phyloP scores from a whole-genome alignment of 306 rosid species.

The Delonix regia region DNA sequence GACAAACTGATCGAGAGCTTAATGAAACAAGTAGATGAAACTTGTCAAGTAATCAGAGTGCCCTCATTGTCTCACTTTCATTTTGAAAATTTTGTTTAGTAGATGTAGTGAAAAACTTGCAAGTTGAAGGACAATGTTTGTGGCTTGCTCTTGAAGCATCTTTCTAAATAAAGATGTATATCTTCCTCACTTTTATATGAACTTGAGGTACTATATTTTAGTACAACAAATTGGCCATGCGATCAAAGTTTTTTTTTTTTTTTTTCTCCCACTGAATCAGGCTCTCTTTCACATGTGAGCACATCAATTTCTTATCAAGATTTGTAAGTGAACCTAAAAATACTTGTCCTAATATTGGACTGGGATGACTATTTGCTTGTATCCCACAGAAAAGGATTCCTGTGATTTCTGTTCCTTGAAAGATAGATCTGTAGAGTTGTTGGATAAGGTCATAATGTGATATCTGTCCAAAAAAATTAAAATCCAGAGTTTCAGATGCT shows the following conservation, averaged over 20 bases:
- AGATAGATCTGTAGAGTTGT: background rate
- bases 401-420: background rate
- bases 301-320: background rate
- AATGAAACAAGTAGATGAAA: background rate
- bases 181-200: background rate
- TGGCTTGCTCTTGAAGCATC: background rate
- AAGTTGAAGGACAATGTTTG: background rate
- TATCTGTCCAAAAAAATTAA: conserved; percentile 1
- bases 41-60: background rate
- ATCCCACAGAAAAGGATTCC: background rate
- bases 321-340: conserved; percentile 8
- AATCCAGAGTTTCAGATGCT: background rate
- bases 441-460: background rate
- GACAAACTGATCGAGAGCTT: background rate
- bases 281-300: background rate
- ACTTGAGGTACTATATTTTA: background rate
- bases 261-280: too few relatives aligned
- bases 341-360: background rate
- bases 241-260: background rate
- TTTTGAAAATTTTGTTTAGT: background rate
- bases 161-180: background rate
- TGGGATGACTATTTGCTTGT: conserved; percentile 5
- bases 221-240: background rate
- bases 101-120: background rate
- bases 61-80: background rate